A percentile compares a stretch with the other conserved stretches of the same genome.
These are phyloP conservation scores for Umbellularia californica DNA, from an alignment of 164 flowering plant species.

Conservation along the genomic window DNA sequence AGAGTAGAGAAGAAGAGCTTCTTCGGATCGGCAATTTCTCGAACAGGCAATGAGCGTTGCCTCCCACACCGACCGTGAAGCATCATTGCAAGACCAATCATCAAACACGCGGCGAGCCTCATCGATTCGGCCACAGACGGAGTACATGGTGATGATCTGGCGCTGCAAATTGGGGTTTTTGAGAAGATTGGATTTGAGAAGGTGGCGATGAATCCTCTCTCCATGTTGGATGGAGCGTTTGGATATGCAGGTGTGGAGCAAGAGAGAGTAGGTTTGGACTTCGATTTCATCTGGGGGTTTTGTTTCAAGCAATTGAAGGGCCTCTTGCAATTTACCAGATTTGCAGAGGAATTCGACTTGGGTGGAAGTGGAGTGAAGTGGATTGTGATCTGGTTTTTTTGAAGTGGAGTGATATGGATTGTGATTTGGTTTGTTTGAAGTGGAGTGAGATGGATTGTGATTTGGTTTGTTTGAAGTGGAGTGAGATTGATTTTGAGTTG, in stretches of 20 bases:
- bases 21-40: conserved; percentile 22
- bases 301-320: conserved; percentile 27
- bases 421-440: not conserved
- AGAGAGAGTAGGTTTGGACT: conserved; percentile 16
- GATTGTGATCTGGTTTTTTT: not conserved
- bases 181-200: conserved; percentile 17
- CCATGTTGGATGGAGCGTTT: conserved; percentile 29
- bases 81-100: conserved; percentile 11
- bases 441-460: too few relatives aligned
- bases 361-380: not conserved
- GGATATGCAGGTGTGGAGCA: conserved; percentile 37
- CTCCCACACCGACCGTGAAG: conserved; percentile 24
- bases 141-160: conserved; percentile 41
- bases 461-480: not conserved
- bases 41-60: conserved; percentile 42
- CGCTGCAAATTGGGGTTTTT: conserved; percentile 19
- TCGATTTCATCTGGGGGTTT: not conserved
- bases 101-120: conserved; percentile 35
- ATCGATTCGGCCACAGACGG: conserved; percentile 30
- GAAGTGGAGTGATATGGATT: not conserved
- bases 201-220: conserved; percentile 28
- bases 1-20: conserved; percentile 28
- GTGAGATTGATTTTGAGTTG: not conserved
- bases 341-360: conserved; percentile 16
- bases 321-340: conserved; percentile 31